Evolutionary conservation across 164 flowering plant genomes (phyloP), one percentile per base, ranked within the genome.

Genomic region (Dillenia turbinata): DNA sequence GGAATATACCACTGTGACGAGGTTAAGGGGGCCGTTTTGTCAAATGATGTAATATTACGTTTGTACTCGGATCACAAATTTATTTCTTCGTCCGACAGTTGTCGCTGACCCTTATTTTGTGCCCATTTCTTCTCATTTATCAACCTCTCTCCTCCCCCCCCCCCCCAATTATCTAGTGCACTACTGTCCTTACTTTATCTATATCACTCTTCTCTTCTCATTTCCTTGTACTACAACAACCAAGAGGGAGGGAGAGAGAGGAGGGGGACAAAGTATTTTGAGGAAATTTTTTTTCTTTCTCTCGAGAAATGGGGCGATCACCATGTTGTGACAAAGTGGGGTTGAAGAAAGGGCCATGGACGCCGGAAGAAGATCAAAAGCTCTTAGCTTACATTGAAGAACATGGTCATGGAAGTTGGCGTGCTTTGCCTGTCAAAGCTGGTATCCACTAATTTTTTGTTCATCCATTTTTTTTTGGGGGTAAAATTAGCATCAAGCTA

Each of bases 381-480:
- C 96, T 92, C 64, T 73, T 92, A n/a, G 96, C 96, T 67, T 82
- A 83, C 75, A 86, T 92, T 57, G 93, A 92, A 72, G 86, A 88
- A 74, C 90, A 92, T 62, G 98, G 98, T 60, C 96, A 92, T 75
- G 98, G 98, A 9, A 90, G 95, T 73, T 92, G 98, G 98, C 81
- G 98, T 13, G 88, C 96, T 15, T 70, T 92, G 61, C 96, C 98
- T 5, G 48, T 77, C 1, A 88, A 90, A 86, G 98, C 98, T n/a
- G 98, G 98, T 92, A 11, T 26, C 33, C 33, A 26, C 33, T 1
- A 26, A 52, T 0, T 8, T 51, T n/a, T 57, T 10, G 2, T 47
- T 9, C 3, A 2, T 14, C 15, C 16, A 0, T 62, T 9, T 44
- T 58, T 17, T 50, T 19, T 43, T 12, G 3, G 1, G 14, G 33